Conservation (phyloP, 495 filamentous ascomycete species). For the Aspergillus incahuasiensis region DNA sequence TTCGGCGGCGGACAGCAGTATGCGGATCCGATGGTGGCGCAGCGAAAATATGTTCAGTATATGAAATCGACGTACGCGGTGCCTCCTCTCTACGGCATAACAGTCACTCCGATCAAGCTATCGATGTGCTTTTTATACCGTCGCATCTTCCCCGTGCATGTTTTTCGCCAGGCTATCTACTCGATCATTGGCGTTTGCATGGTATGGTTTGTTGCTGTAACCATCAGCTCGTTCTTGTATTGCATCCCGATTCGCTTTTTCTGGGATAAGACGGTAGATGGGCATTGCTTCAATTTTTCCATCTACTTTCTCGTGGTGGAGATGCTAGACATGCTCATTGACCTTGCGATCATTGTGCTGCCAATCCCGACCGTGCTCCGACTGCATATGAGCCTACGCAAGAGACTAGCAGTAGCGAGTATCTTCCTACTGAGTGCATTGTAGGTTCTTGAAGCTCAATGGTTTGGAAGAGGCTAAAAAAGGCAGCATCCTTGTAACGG, state of each 20-base stretch:
- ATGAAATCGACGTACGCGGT: background rate
- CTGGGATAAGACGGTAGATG: background rate
- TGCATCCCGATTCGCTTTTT: background rate
- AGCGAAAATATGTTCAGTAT: background rate
- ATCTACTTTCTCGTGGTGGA: background rate
- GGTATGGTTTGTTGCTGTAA: background rate
- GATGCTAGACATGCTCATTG: background rate
- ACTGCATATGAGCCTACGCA: background rate
- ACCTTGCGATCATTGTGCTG: background rate
- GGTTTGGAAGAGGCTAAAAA: background rate
- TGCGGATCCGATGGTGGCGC: background rate
- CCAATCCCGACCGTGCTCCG: background rate
- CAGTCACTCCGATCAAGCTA: background rate
- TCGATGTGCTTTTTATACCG: background rate
- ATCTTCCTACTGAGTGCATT: background rate
- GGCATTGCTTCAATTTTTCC: background rate
- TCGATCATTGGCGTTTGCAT: background rate
- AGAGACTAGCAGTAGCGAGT: background rate
- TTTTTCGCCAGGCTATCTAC: background rate
- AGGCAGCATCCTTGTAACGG: background rate
- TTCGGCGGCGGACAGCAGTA: background rate
- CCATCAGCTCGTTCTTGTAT: background rate
- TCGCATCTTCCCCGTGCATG: background rate
- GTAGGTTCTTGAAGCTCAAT: background rate
- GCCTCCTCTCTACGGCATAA: background rate